These are phyloP conservation scores for Sphaerulina vaccinii DNA, from an alignment of 2,329 filamentous ascomycete genomes.

Conservation along the genomic window DNA sequence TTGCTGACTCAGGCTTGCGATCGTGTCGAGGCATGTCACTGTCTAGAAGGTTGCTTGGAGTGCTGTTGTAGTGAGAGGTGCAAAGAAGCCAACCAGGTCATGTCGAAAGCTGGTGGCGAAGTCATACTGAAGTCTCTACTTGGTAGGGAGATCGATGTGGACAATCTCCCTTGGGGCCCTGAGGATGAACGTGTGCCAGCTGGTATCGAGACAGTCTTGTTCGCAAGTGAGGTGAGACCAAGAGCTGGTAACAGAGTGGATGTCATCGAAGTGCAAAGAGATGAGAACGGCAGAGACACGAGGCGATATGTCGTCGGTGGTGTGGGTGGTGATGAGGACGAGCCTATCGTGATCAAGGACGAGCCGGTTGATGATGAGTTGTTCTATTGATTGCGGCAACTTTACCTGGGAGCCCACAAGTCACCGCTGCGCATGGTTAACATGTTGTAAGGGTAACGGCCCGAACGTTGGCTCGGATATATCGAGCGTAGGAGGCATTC, in stretches of 20 bases:
- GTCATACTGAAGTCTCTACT: conserved; percentile 78
- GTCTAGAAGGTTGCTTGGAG: conserved; percentile 78
- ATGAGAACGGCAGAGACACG: conserved; percentile 30
- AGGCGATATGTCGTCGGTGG: conserved; percentile 32
- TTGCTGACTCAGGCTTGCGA: conserved; percentile 73
- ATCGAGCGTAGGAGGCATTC: too few relatives aligned
- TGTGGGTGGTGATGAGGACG: conserved; percentile 24
- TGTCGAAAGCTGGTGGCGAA: conserved; percentile 84
- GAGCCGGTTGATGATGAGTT: conserved; percentile 32
- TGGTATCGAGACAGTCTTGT: conserved; percentile 78
- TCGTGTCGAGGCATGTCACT: conserved; percentile 73
- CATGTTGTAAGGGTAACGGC: too few relatives aligned
- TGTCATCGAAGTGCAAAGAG: conserved; percentile 43
- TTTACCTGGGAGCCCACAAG: too few relatives aligned
- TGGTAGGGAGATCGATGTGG: conserved; percentile 75
- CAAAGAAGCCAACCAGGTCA: conserved; percentile 82
- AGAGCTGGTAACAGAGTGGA: conserved; percentile 42
- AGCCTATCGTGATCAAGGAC: conserved; percentile 36
- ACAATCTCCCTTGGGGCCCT: conserved; percentile 80
- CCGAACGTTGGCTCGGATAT: too few relatives aligned
- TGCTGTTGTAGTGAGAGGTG: conserved; percentile 85
- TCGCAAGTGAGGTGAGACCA: conserved; percentile 64
- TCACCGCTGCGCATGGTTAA: too few relatives aligned
- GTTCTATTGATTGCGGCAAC: background rate
- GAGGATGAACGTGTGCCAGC: conserved; percentile 65